Evolutionary conservation across 345 rosid species (phyloP).

Genomic region (Lepidium didymum): DNA sequence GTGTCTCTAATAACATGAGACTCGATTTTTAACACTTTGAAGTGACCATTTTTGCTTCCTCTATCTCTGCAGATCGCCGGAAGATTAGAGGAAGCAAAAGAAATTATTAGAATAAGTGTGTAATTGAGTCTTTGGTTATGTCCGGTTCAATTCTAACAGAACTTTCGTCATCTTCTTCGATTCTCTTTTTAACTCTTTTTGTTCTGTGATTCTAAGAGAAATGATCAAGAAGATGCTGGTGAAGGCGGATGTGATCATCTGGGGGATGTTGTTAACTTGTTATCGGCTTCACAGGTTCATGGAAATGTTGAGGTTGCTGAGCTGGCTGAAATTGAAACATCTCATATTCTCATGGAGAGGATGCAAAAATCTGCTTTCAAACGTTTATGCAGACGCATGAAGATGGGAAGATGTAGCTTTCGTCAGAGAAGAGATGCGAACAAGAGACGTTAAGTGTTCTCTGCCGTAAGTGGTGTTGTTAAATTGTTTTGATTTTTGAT

Average conservation of each 20-base stretch:
- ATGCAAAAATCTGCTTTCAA: constrained; percentile 60
- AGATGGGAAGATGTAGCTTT: constrained; percentile 73
- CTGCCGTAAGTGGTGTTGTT: constrained; percentile 51
- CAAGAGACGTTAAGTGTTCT: constrained; percentile 46
- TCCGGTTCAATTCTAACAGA: too few relatives aligned
- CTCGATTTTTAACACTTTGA: constrained; percentile 61
- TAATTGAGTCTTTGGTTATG: too few relatives aligned
- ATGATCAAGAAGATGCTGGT: constrained; percentile 61
- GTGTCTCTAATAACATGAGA: constrained; percentile 41
- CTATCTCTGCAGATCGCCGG: too few relatives aligned
- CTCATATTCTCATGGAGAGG: constrained; percentile 63
- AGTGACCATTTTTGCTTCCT: too few relatives aligned
- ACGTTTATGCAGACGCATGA: constrained; percentile 73
- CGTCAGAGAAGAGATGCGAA: constrained; percentile 43
- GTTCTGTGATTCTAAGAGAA: too few relatives aligned
- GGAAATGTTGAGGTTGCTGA: constrained; percentile 49
- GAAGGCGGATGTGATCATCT: constrained; percentile 66
- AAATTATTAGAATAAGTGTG: too few relatives aligned
- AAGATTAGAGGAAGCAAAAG: constrained; percentile 52
- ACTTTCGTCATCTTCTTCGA: too few relatives aligned
- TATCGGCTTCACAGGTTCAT: constrained; percentile 59
- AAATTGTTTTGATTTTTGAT: neutral
- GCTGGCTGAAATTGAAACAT: constrained; percentile 52
- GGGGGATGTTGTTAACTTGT: constrained; percentile 74
- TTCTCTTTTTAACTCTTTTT: too few relatives aligned